These are phyloP conservation scores for Discostella stelligeroides DNA, from an alignment of 108 stramenopile genomes.

Conservation along the genomic window DNA sequence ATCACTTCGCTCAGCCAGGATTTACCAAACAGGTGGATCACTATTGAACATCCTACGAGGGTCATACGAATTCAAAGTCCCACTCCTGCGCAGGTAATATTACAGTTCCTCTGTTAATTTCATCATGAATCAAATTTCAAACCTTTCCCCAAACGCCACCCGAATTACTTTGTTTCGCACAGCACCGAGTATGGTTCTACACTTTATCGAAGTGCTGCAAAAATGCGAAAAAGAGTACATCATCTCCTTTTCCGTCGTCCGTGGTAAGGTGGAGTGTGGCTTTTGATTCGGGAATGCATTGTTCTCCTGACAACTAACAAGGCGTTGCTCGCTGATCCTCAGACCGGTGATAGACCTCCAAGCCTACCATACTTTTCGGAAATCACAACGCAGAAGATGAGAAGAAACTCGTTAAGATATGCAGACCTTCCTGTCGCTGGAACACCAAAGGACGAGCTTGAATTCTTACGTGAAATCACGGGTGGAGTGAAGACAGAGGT, in stretches of 20 bases:
- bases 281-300: not conserved
- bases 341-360: slow-evolving; percentile 2
- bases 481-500: not conserved
- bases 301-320: not conserved
- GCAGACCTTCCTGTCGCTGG: not conserved
- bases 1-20: slow-evolving; percentile 27
- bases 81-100: slow-evolving; percentile 23
- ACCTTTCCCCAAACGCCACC: not conserved
- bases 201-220: slow-evolving; percentile 38
- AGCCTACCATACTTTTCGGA: slow-evolving; percentile 10
- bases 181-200: slow-evolving; percentile 41
- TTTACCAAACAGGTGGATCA: slow-evolving; percentile 25
- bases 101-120: not conserved
- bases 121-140: too few relatives aligned
- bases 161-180: not conserved
- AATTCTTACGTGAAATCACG: slow-evolving; percentile 13
- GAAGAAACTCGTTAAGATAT: slow-evolving; percentile 2
- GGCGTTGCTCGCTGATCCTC: not conserved
- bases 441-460: slow-evolving; percentile 14
- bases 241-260: not conserved
- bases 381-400: not conserved
- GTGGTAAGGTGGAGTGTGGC: slow-evolving; percentile 8
- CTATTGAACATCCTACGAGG: slow-evolving; percentile 39
- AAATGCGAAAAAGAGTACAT: slow-evolving; percentile 7
- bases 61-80: slow-evolving; percentile 34